A percentile compares a stretch with the other conserved stretches of the same genome.
Conservation (phyloP, 2,329 filamentous ascomycete species). For the Ophiostoma fasciatum region DNA sequence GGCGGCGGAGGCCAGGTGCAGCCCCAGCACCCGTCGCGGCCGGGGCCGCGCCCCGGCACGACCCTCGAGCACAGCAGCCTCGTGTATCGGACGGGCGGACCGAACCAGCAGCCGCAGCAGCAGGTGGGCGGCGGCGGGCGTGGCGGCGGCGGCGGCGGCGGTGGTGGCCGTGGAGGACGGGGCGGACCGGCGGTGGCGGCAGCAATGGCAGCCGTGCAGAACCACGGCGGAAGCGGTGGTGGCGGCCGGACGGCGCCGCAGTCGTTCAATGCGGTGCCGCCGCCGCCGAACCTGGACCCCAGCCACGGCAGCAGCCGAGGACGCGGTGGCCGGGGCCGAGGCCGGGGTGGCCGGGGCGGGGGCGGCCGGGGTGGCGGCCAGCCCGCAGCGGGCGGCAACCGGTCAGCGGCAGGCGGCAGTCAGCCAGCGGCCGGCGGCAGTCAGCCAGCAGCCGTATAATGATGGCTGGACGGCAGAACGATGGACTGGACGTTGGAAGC, state of each 20-base stretch:
- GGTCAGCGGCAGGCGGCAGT: too few relatives aligned
- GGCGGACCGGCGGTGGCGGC: not conserved
- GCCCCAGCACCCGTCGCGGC: conserved; percentile 10
- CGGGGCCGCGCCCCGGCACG: conserved; percentile 15
- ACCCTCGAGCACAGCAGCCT: conserved; percentile 36
- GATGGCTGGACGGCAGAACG: too few relatives aligned
- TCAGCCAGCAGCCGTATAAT: too few relatives aligned
- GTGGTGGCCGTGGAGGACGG: conserved; percentile 1
- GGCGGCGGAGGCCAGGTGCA: conserved; percentile 20
- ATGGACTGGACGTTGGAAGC: too few relatives aligned
- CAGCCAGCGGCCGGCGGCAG: too few relatives aligned
- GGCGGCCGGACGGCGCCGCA: conserved; percentile 16
- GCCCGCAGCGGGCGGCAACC: not conserved
- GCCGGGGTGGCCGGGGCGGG: conserved; percentile 25
- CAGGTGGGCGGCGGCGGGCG: not conserved
- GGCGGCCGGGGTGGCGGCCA: conserved; percentile 18
- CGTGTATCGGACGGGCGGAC: conserved; percentile 29
- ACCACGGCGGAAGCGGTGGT: conserved; percentile 5
- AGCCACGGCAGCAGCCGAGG: conserved; percentile 26
- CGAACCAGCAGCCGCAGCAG: conserved; percentile 10
- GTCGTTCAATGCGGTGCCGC: conserved; percentile 42
- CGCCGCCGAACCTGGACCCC: conserved; percentile 40
- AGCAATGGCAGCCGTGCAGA: not conserved
- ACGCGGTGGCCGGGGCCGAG: conserved; percentile 21
- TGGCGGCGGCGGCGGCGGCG: conserved; percentile 2